Conservation (phyloP, 176 grass and related monocot genomes). For the Phyllostachys edulis region DNA sequence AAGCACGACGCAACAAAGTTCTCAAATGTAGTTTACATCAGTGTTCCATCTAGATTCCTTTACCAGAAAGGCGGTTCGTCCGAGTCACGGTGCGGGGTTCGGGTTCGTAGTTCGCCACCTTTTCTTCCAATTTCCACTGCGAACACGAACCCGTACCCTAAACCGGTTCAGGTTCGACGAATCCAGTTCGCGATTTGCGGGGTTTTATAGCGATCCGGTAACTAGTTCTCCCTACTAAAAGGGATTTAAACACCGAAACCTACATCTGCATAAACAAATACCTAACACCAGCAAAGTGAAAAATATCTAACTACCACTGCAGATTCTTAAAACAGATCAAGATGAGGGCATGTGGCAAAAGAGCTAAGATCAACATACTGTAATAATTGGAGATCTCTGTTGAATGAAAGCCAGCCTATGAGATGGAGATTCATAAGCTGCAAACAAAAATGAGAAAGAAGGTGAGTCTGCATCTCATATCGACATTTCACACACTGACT, state of each 20-base stretch:
- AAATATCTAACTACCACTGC: background rate
- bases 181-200: no score
- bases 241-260: background rate
- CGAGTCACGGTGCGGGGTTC: no score
- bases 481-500: background rate
- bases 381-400: conserved; percentile 87
- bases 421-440: conserved; percentile 78
- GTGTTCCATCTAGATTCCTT: background rate
- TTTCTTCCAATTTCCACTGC: no score
- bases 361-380: conserved; percentile 40
- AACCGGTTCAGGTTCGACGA: no score
- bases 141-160: no score
- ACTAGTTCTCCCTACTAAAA: background rate
- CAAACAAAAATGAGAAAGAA: conserved; percentile 29
- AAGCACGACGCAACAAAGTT: background rate
- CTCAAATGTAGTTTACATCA: background rate
- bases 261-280: background rate
- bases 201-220: no score
- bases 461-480: conserved; percentile 3
- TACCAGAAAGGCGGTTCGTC: no score
- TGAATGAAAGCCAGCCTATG: conserved; percentile 72
- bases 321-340: conserved; percentile 3
- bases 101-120: no score
- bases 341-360: background rate
- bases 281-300: background rate